Base-by-base conservation (phyloP, 2,329 filamentous ascomycete species). In the Rhytidhysteron rufulum region DNA sequence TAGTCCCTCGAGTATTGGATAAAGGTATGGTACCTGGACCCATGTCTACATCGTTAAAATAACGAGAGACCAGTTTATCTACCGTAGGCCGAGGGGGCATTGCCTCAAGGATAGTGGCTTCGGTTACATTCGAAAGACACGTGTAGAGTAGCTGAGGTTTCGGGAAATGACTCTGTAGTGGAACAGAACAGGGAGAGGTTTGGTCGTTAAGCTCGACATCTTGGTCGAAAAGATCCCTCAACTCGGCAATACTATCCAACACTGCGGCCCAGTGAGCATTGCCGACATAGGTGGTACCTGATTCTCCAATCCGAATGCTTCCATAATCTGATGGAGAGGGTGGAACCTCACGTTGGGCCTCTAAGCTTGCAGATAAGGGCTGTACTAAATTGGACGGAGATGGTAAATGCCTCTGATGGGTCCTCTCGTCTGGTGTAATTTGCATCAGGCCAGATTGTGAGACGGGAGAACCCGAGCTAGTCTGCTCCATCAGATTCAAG, bases 161-260 rank as follows among this genome's bases (percentile, higher is more conserved):
- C 50, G 37, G 11, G 47, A 41, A 7, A 33, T 20, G 15, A 33
- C 16, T 16, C 16, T 15, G n/a, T 8, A 33, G 8, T 20, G 20
- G 31, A 22, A 31, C 22, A 11, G 17, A 3, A 40, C 29, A 19
- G 43, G 34, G 10, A 33, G 35, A 10, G 37, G 32, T 9, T 35
- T 31, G 5, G 31, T 15, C 18, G 29, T 31, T 5, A 19, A 9
- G 3, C 8, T 44, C 40, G 22, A 58, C 53, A 8, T 8, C 13
- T 27, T 27, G 8, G 31, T 65, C 60, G 48, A 65, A 66, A 31
- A 43, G 31, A 34, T 39, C 42, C 31, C 44, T 51, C 11, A 53
- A 35, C 27, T 53, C 49, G 25, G 31, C 34, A 16, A 54, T 47
- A 17, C 48, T 44, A 16, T 50, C 43, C 3, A 54, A 38, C 10